These are phyloP conservation scores for Ophiosphaerella herpotricha DNA, from an alignment of 2,329 filamentous ascomycete genomes.

Conservation along the genomic window DNA sequence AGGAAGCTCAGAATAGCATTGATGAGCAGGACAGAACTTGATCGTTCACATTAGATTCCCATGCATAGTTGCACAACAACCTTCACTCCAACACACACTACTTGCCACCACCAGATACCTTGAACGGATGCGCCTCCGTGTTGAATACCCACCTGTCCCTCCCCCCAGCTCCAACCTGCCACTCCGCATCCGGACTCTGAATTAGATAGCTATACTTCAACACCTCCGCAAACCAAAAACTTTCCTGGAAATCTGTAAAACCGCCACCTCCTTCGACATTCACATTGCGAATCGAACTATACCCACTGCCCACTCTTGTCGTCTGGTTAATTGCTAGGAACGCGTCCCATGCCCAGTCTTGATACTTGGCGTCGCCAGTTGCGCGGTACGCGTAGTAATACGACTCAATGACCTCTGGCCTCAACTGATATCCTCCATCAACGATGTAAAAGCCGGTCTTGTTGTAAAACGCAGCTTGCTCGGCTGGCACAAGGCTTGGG, in stretches of 20 bases:
- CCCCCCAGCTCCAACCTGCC: conserved; percentile 58
- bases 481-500: conserved; percentile 31
- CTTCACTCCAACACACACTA: neutral
- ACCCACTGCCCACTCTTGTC: conserved; percentile 68
- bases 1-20: conserved; percentile 1
- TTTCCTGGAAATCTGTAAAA: conserved; percentile 75
- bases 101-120: conserved; percentile 37
- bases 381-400: conserved; percentile 86
- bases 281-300: conserved; percentile 68
- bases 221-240: conserved; percentile 86
- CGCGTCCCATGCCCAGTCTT: conserved; percentile 82
- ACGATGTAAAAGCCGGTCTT: conserved; percentile 73
- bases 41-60: conserved; percentile 22
- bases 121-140: conserved; percentile 68
- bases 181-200: conserved; percentile 62
- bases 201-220: conserved; percentile 83
- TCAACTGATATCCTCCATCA: conserved; percentile 65
- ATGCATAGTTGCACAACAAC: conserved; percentile 1
- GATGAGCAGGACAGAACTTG: neutral
- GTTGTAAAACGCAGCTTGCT: conserved; percentile 63
- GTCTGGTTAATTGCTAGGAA: conserved; percentile 70
- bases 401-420: conserved; percentile 82
- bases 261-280: conserved; percentile 65
- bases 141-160: conserved; percentile 65
- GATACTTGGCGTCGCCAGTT: conserved; percentile 75